phyloP scores from a whole-genome alignment of 129 eudicot genomes.

The Flaveria bidentis region DNA sequence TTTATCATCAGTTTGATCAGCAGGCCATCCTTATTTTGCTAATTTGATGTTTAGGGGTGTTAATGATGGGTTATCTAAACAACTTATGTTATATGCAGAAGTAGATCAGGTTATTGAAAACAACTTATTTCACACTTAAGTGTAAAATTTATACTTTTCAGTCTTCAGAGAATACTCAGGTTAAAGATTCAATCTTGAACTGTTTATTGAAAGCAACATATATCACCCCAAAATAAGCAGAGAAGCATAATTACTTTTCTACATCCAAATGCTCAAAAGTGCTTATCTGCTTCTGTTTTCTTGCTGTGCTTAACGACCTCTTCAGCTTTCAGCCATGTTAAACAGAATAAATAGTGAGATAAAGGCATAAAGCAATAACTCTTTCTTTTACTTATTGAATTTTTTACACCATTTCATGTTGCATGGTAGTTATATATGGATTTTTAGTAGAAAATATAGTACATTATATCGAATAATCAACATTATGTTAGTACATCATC shows the following conservation, averaged over 20 bases:
- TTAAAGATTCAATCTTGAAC: neutral
- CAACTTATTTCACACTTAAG: neutral
- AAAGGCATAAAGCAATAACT: neutral
- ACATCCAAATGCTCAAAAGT: neutral
- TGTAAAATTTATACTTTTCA: too few relatives aligned
- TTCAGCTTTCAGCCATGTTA: neutral
- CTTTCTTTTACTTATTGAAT: neutral
- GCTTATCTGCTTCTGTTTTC: neutral
- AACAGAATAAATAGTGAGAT: neutral
- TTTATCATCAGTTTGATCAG: neutral
- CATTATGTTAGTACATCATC: neutral
- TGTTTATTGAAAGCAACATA: neutral
- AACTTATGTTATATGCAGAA: neutral
- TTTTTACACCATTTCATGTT: conserved; percentile 3
- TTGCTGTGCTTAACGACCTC: neutral
- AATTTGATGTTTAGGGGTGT: neutral
- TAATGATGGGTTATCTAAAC: neutral
- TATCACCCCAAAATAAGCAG: neutral
- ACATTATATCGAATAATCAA: neutral
- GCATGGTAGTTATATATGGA: neutral
- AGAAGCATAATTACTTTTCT: neutral
- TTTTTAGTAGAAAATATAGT: neutral
- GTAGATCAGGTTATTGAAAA: conserved; percentile 1
- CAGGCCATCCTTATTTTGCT: neutral
- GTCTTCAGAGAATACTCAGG: neutral